A percentile compares a stretch with the other conserved stretches of the same genome.
Evolutionary conservation across 1,139 yeast genomes (phyloP).

Genomic region (Kazachstania sp.): DNA sequence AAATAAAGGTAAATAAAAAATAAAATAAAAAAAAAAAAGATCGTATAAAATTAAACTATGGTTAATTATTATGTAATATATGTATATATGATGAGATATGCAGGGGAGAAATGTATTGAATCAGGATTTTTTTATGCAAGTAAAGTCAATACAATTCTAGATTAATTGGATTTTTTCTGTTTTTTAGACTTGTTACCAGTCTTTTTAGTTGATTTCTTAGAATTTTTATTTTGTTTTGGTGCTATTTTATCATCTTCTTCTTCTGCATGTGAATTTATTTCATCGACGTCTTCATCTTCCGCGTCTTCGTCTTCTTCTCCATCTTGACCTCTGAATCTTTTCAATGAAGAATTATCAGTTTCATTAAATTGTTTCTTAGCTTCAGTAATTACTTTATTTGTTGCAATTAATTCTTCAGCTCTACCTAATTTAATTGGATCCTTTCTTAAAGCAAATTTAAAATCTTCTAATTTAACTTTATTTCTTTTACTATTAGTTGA

Average conservation of each 20-base stretch:
- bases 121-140: background rate
- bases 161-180: background rate
- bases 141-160: background rate
- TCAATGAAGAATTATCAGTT: constrained; percentile 41
- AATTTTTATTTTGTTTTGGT: background rate
- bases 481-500: constrained; percentile 50
- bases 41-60: background rate
- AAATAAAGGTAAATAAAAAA: background rate
- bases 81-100: background rate
- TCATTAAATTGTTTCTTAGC: constrained; percentile 81
- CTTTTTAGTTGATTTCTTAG: background rate
- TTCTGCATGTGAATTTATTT: constrained; percentile 5
- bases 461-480: constrained; percentile 78
- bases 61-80: background rate
- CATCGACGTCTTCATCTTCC: constrained; percentile 8
- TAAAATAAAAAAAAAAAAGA: background rate
- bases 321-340: constrained; percentile 27
- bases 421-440: constrained; percentile 82
- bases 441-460: constrained; percentile 72
- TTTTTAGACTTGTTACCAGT: background rate
- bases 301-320: constrained; percentile 29
- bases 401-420: constrained; percentile 65
- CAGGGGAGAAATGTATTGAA: background rate
- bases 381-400: constrained; percentile 65
- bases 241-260: constrained; percentile 2